Evolutionary conservation across 805 yeast species (phyloP).

Genomic region (Teunomyces atbi): DNA sequence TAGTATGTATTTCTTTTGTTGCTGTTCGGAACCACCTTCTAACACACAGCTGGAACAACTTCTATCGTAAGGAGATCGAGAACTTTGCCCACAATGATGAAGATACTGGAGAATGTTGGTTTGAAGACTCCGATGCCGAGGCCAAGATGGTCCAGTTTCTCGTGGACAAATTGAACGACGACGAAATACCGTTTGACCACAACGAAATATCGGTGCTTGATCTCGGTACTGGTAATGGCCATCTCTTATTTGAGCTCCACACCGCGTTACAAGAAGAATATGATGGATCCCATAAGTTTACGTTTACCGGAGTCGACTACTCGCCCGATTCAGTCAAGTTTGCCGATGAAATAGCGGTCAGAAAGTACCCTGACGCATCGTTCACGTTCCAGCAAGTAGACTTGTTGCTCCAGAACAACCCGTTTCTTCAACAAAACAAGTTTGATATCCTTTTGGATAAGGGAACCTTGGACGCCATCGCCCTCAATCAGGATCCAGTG

Average conservation of each 20-base stretch:
- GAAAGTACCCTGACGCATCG: conserved; percentile 32
- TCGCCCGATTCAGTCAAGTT: conserved; percentile 76
- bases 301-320: conserved; percentile 74
- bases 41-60: conserved; percentile 73
- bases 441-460: conserved; percentile 86
- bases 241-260: conserved; percentile 65
- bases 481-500: conserved; percentile 60
- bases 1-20: conserved; percentile 46
- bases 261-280: conserved; percentile 62
- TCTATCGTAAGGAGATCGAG: conserved; percentile 67
- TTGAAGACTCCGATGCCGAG: conserved; percentile 93
- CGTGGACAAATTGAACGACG: conserved; percentile 44
- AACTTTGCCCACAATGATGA: conserved; percentile 73
- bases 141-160: conserved; percentile 74
- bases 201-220: conserved; percentile 55
- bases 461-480: conserved; percentile 97
- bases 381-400: conserved; percentile 68
- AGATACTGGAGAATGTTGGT: conserved; percentile 97
- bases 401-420: conserved; percentile 46
- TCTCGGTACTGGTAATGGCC: conserved; percentile 97
- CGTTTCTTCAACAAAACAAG: conserved; percentile 34
- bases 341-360: conserved; percentile 57
- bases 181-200: conserved; percentile 19
- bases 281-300: conserved; percentile 23
- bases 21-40: conserved; percentile 9